Conservation (phyloP, 148 eudicot genomes). For the Rhododendron williamsianum region DNA sequence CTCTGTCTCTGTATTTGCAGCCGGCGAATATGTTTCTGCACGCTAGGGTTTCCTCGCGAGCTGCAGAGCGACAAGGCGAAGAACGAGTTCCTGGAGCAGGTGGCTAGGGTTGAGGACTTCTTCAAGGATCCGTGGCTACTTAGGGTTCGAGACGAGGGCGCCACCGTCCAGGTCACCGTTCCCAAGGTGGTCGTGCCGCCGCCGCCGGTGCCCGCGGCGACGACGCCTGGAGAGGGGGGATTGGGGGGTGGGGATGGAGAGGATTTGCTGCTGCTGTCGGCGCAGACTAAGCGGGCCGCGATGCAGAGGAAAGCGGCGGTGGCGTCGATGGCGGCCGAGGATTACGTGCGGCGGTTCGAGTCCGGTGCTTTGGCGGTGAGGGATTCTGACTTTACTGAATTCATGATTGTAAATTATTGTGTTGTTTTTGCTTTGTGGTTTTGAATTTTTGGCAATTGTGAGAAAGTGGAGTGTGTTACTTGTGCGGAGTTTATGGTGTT, state of each 20-base stretch:
- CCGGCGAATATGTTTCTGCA: slow-evolving; percentile 76
- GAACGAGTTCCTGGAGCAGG: slow-evolving; percentile 33
- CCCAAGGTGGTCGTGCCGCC: slow-evolving; percentile 54
- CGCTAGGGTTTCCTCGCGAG: slow-evolving; percentile 53
- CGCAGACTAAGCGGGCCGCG: slow-evolving; percentile 72
- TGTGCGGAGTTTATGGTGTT: neutral
- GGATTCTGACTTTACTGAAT: neutral
- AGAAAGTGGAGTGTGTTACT: neutral
- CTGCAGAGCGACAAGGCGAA: slow-evolving; percentile 24
- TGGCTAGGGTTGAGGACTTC: slow-evolving; percentile 37
- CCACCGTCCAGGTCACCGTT: slow-evolving; percentile 71
- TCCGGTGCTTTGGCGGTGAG: slow-evolving; percentile 18
- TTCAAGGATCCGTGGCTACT: slow-evolving; percentile 56
- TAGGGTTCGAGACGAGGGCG: slow-evolving; percentile 39
- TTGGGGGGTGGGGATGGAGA: slow-evolving; percentile 11
- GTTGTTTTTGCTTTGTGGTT: neutral
- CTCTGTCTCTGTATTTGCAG: slow-evolving; percentile 28
- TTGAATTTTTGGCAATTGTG: neutral
- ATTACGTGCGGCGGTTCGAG: slow-evolving; percentile 40
- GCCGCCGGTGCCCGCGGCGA: slow-evolving; percentile 17
- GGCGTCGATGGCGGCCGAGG: slow-evolving; percentile 73
- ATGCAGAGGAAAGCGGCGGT: slow-evolving; percentile 81
- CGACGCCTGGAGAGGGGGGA: neutral
- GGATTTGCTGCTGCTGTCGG: slow-evolving; percentile 50
- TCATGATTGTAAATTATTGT: neutral